Conservation (phyloP, 2,329 filamentous ascomycete genomes). For the Neofusicoccum umdonicola region DNA sequence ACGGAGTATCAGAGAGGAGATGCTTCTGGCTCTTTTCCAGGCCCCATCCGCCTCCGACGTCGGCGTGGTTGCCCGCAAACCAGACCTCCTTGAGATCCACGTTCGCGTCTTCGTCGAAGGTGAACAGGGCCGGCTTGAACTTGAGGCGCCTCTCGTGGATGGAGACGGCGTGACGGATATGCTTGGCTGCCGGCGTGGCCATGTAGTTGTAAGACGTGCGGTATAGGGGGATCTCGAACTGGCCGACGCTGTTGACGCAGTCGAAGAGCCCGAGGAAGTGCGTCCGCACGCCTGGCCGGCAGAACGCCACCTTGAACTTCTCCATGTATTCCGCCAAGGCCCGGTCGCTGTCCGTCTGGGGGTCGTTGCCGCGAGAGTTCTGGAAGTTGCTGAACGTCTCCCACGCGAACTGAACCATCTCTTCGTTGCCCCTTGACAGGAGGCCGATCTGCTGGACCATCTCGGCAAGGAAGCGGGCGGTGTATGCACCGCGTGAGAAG, state of each 20-base stretch:
- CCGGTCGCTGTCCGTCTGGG: constrained; percentile 2
- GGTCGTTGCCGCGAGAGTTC: constrained; percentile 12
- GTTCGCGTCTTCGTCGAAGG: constrained; percentile 20
- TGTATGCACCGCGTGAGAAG: constrained; percentile 35
- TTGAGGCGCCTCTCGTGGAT: constrained; percentile 45
- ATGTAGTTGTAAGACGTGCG: constrained; percentile 40
- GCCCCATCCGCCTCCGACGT: constrained; percentile 47
- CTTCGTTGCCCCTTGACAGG: constrained; percentile 24
- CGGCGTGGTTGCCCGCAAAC: constrained; percentile 45
- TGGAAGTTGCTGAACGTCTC: constrained; percentile 21
- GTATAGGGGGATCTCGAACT: constrained; percentile 29
- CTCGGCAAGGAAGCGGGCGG: constrained; percentile 32
- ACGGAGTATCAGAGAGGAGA: constrained; percentile 45
- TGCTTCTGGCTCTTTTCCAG: constrained; percentile 39
- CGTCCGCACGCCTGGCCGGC: constrained; percentile 43
- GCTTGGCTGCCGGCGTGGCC: constrained; percentile 33
- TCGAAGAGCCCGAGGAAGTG: constrained; percentile 47
- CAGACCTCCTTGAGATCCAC: constrained; percentile 38
- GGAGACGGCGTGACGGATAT: constrained; percentile 45
- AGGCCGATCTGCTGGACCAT: constrained; percentile 28
- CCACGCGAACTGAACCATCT: constrained; percentile 25
- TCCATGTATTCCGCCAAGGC: not conserved
- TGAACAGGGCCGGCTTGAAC: constrained; percentile 35
- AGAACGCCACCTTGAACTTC: constrained; percentile 24
- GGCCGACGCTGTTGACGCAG: constrained; percentile 43